phyloP scores from a whole-genome alignment of 495 filamentous ascomycete genomes.

The Wilcoxina mikolae region DNA sequence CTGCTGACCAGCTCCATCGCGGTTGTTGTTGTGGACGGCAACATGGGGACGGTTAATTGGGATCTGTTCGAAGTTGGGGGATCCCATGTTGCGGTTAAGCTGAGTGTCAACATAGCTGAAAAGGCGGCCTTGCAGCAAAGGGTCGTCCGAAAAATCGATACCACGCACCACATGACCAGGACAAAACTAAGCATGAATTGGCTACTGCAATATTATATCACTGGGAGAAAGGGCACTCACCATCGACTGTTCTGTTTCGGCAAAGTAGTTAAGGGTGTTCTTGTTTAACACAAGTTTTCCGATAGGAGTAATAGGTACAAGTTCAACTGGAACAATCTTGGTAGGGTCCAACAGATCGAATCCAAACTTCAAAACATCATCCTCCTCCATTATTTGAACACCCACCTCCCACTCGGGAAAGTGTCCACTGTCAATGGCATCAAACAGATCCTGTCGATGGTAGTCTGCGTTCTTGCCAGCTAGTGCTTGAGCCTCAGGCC shows the following conservation, averaged over 20 bases:
- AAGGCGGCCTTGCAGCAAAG: constrained; percentile 56
- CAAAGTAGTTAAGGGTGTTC: constrained; percentile 65
- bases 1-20: constrained; percentile 44
- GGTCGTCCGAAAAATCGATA: constrained; percentile 59
- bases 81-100: constrained; percentile 50
- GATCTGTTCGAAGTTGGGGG: constrained; percentile 59
- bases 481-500: constrained; percentile 54
- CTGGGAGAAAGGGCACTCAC: constrained; percentile 29
- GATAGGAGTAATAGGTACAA: constrained; percentile 49
- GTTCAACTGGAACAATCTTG: constrained; percentile 59
- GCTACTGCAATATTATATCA: too few species aligned
- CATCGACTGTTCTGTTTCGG: constrained; percentile 61
- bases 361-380: constrained; percentile 47
- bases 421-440: constrained; percentile 50
- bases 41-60: constrained; percentile 55
- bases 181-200: constrained; percentile 39
- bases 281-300: constrained; percentile 54
- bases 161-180: constrained; percentile 52
- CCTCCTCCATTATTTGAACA: constrained; percentile 62
- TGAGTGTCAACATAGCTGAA: constrained; percentile 70
- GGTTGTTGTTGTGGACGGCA: constrained; percentile 60
- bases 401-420: constrained; percentile 60
- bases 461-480: constrained; percentile 58
- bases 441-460: constrained; percentile 56
- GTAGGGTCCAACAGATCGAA: constrained; percentile 64